phyloP scores from a whole-genome alignment of 106 monocot species.

The Xerophyta viscosa region DNA sequence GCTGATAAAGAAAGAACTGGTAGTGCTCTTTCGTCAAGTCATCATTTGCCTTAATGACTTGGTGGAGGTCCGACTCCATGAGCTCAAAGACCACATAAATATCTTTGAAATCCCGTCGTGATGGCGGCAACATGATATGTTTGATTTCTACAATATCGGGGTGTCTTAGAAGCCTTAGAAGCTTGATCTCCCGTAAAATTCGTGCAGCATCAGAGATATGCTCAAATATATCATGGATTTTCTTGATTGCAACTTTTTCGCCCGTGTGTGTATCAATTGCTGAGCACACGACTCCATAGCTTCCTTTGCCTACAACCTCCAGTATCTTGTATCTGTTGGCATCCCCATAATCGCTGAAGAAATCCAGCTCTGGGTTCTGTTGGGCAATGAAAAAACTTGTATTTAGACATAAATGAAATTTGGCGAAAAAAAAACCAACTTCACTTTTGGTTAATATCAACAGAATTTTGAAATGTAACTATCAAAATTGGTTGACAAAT shows the following conservation, averaged over 20 bases:
- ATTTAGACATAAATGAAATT: too few relatives aligned
- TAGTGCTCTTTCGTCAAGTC: constrained; percentile 73
- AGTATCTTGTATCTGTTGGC: constrained; percentile 70
- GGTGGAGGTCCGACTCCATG: constrained; percentile 65
- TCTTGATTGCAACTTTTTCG: constrained; percentile 76
- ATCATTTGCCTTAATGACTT: constrained; percentile 81
- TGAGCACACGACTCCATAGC: constrained; percentile 75
- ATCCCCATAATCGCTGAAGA: constrained; percentile 74
- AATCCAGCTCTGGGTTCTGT: constrained; percentile 51
- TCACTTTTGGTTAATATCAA: too few relatives aligned
- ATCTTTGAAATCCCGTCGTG: constrained; percentile 50
- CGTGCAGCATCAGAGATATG: constrained; percentile 73
- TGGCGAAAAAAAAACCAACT: too few relatives aligned
- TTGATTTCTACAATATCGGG: constrained; percentile 81
- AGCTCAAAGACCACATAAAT: constrained; percentile 57
- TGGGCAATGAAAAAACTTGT: too few relatives aligned
- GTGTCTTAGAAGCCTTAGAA: constrained; percentile 61
- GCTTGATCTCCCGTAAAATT: constrained; percentile 73
- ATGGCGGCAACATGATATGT: constrained; percentile 74
- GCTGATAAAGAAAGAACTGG: constrained; percentile 74
- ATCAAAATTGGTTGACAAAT: too few relatives aligned
- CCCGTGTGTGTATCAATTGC: constrained; percentile 66
- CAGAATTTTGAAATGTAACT: too few relatives aligned
- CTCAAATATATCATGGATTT: constrained; percentile 74
- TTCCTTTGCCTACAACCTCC: constrained; percentile 77